Evolutionary conservation across 352 stramenopile species (phyloP), one percentile per base, ranked within the genome.

Genomic region (Globisporangium rhizosaccharum): DNA sequence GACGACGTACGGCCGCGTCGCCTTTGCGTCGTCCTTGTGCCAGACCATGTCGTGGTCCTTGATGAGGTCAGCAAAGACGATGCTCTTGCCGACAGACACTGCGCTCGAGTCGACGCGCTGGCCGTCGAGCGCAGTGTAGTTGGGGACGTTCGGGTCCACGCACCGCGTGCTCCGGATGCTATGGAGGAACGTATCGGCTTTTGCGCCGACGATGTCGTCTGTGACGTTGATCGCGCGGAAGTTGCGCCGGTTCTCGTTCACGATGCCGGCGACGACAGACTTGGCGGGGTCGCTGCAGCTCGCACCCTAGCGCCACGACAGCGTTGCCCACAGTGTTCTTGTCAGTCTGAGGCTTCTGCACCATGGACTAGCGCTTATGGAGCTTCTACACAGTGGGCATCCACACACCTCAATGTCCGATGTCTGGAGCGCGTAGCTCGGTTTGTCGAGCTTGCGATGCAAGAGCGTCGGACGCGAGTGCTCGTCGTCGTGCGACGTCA

Each of bases 131-230:
- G 76, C 73, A 17, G 53, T 72, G 65, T 90, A 92, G 10, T 70
- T 61, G 25, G 82, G 82, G 20, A 68, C 67, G 52, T 83, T 90
- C 20, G 82, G 82, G 51, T 92, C 79, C 49, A 88, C 78, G 23
- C 78, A 74, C 25, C 80, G 76, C 20, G 65, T 85, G 56, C 67
- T 88, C 57, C 73, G 80, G 51, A 92, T 90, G 46, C 76, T 88
- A 62, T 90, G 82, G 42, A 72, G 46, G 33, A 84, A 52, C 3
- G 82, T 88, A 61, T 92, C 78, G 18, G 82, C 82, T 36, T 71
- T 70, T 30, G 82, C 82, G 3, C 82, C 80, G 7, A 46, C 61
- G 49, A 92, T 89, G 57, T 92, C 82, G 42, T 79, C 61, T 5
- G 75, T 86, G 57, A 66, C 52, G 59, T 92, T 92, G 12, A 70